Base-by-base conservation (phyloP, 2,329 filamentous ascomycete genomes). In the Elsinoe batatas region DNA sequence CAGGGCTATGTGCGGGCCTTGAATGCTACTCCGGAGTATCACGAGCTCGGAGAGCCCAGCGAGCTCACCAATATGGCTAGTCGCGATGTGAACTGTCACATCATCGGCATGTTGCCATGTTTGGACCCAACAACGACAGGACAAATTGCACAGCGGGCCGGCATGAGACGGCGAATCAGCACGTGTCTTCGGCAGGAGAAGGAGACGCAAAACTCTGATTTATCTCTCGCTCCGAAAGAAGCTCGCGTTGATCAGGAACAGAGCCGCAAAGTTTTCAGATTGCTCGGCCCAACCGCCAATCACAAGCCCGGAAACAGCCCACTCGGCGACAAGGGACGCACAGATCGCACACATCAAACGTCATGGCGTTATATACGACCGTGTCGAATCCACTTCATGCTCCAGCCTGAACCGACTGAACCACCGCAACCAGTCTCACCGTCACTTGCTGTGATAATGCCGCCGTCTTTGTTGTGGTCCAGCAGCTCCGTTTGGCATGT, bases 201-300 rank as follows among this genome's bases (percentile, higher is more conserved):
- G 26, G 18, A 35, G 15, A 10, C 17, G 18, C 26, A 15, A 51
- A 51, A 51, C 47, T 51, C 47, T 37, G 33, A 51, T 37, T 15
- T 44, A 36, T 51, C 47, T 51, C 13, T 36, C 13, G 15, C 35
- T 38, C 47, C 47, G 47, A 51, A 51, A 51, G 47, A 51, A 51
- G 47, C 47, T 51, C 47, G 47, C 35, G 47, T 17, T 35, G 47
- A 51, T 51, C 47, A 51, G 47, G 47, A 38, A 51, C 47, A 51
- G 47, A 51, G 47, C 47, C 47, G 47, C 47, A 38, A 35, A 8
- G 18, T 51, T 51, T 38, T 36, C 47, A 51, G 47, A 51, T 51
- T 37, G 33, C 15, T 33, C 18, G 17, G 12, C 11, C 8, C 17
- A 22, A 26, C 26, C 26, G n/a, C 47, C 47, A 51, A 51, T 51